Conservation (phyloP, 2,329 filamentous ascomycete species). For the Nectriaceae sp. region DNA sequence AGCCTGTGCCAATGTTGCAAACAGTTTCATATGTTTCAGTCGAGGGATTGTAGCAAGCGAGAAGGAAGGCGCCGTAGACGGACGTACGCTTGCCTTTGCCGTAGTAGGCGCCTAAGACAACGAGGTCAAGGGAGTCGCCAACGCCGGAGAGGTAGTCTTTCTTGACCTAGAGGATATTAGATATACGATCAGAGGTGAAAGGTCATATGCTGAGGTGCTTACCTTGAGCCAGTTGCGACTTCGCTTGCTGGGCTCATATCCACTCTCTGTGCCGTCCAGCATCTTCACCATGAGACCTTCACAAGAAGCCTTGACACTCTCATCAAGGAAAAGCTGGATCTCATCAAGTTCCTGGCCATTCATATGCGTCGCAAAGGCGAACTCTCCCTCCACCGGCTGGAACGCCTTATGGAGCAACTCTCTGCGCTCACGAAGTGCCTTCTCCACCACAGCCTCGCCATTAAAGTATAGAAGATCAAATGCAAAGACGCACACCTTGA, state of each 20-base stretch:
- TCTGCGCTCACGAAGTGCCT: slow-evolving; percentile 80
- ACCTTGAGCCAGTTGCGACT: slow-evolving; percentile 98
- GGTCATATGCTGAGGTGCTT: slow-evolving; percentile 21
- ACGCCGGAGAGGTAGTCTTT: slow-evolving; percentile 96
- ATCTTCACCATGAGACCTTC: slow-evolving; percentile 99
- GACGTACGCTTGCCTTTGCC: slow-evolving; percentile 95
- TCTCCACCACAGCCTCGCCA: slow-evolving; percentile 85
- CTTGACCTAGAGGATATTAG: slow-evolving; percentile 67
- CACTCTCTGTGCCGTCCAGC: slow-evolving; percentile 89
- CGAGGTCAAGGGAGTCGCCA: slow-evolving; percentile 93
- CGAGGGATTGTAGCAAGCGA: slow-evolving; percentile 86
- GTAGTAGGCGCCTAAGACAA: slow-evolving; percentile 91
- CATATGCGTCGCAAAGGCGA: slow-evolving; percentile 84
- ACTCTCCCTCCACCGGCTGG: slow-evolving; percentile 80
- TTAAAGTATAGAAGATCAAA: slow-evolving; percentile 95
- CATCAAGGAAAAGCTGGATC: slow-evolving; percentile 89
- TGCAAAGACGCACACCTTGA: slow-evolving; percentile 96
- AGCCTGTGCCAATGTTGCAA: slow-evolving; percentile 98
- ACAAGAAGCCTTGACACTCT: slow-evolving; percentile 92
- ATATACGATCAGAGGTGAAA: not conserved
- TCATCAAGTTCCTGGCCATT: slow-evolving; percentile 88
- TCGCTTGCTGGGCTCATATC: slow-evolving; percentile 94
- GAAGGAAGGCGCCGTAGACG: slow-evolving; percentile 91
- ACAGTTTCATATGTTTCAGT: slow-evolving; percentile 89
- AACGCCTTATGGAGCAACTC: slow-evolving; percentile 76